phyloP scores from a whole-genome alignment of 441 rosid species.

The Erodium moschatum region DNA sequence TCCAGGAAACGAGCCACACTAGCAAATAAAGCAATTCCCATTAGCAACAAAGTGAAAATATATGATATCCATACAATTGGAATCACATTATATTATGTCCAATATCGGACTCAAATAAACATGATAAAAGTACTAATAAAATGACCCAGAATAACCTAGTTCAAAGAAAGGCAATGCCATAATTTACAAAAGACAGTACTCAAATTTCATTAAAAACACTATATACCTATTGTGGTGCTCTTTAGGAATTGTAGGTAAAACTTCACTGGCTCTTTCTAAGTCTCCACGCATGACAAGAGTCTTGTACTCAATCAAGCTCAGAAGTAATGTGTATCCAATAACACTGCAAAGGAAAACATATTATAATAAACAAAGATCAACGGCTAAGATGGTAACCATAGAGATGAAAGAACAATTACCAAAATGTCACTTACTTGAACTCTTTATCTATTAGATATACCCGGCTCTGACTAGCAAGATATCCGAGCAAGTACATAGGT shows the following conservation, averaged over 20 bases:
- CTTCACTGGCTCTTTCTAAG: conserved; percentile 70
- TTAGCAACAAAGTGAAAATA: not conserved
- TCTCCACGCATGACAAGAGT: conserved; percentile 31
- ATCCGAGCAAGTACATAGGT: no score
- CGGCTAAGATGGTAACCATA: not conserved
- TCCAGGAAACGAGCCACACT: conserved; percentile 98
- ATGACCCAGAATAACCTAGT: not conserved
- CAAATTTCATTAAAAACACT: not conserved
- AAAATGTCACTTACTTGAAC: conserved; percentile 63
- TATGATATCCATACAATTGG: no score
- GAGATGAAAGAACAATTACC: not conserved
- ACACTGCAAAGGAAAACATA: conserved; percentile 44
- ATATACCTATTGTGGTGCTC: conserved; percentile 86
- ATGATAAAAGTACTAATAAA: not conserved
- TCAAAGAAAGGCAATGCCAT: not conserved
- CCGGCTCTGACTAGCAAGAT: conserved; percentile 92
- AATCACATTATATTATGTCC: no score
- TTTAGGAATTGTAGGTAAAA: conserved; percentile 87
- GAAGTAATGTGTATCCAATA: conserved; percentile 92
- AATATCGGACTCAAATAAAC: not conserved
- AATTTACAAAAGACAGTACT: not conserved
- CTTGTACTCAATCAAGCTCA: conserved; percentile 96
- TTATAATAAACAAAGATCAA: conserved; percentile 16
- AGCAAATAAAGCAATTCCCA: conserved; percentile 24
- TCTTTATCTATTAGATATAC: conserved; percentile 94